These are phyloP conservation scores for Yarrowia porcina DNA, from an alignment of 805 yeast genomes.

Conservation along the genomic window DNA sequence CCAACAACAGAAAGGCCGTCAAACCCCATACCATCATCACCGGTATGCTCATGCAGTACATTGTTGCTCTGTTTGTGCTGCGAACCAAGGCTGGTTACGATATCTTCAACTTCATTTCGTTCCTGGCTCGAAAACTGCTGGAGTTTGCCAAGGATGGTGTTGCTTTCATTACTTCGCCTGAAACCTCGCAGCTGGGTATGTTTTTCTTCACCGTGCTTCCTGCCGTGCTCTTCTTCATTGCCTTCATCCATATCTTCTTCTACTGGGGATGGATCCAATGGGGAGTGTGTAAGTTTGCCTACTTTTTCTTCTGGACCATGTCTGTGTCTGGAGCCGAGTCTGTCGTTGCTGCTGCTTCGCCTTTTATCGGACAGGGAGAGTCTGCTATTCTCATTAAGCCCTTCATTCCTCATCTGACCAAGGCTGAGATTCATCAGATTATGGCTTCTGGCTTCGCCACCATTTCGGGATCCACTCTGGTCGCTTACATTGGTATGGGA, in stretches of 20 bases:
- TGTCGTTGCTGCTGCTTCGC: slow-evolving; percentile 63
- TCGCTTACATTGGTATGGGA: slow-evolving; percentile 61
- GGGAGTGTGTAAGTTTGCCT: slow-evolving; percentile 54
- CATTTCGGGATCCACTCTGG: slow-evolving; percentile 61
- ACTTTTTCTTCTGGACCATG: slow-evolving; percentile 58
- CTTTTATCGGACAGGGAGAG: slow-evolving; percentile 66
- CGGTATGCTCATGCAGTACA: slow-evolving; percentile 58
- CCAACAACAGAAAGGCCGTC: slow-evolving; percentile 46
- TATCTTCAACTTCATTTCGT: slow-evolving; percentile 57
- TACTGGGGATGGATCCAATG: slow-evolving; percentile 61
- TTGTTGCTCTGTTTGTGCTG: slow-evolving; percentile 58
- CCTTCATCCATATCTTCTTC: slow-evolving; percentile 58
- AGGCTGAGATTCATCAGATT: slow-evolving; percentile 60
- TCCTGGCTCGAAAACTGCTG: slow-evolving; percentile 54
- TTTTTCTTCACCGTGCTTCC: slow-evolving; percentile 60
- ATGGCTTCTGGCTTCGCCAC: slow-evolving; percentile 64
- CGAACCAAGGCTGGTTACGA: slow-evolving; percentile 60
- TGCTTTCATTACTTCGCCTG: slow-evolving; percentile 51
- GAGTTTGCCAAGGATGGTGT: slow-evolving; percentile 59
- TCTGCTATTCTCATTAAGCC: slow-evolving; percentile 59
- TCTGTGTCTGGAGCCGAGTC: slow-evolving; percentile 62
- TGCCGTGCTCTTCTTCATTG: slow-evolving; percentile 62
- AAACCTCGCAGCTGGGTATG: slow-evolving; percentile 44
- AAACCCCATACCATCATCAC: slow-evolving; percentile 59
- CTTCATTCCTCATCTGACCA: slow-evolving; percentile 55